phyloP scores from a whole-genome alignment of 495 filamentous ascomycete species.

The Talaromyces liani region DNA sequence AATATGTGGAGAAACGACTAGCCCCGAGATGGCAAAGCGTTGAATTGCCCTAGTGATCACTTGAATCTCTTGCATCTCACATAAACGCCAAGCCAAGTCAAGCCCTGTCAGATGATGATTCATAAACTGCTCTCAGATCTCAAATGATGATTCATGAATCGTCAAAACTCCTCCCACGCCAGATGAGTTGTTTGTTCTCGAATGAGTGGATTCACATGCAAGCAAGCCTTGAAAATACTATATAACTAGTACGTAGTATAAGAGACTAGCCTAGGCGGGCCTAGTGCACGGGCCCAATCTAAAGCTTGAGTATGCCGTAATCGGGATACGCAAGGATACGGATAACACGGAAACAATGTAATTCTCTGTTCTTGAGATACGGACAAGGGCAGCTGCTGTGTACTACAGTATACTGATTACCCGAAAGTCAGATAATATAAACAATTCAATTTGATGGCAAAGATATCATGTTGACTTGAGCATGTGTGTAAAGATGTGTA shows the following conservation, averaged over 20 bases:
- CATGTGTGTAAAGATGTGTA: background rate
- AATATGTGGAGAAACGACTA: background rate
- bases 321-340: background rate
- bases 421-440: background rate
- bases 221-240: background rate
- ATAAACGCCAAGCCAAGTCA: too few species aligned
- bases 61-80: background rate
- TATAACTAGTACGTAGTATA: too few species aligned
- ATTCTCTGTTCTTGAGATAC: background rate
- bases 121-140: background rate
- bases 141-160: background rate
- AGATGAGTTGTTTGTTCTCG: background rate
- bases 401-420: background rate
- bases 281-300: background rate
- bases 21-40: background rate
- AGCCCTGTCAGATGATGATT: background rate
- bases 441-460: background rate
- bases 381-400: background rate
- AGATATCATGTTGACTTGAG: background rate
- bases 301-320: background rate
- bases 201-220: background rate
- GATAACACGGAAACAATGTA: background rate
- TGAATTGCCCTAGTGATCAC: background rate
- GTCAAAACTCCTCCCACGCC: background rate
- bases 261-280: background rate